Conservation (phyloP, 2,329 filamentous ascomycete genomes). For the Hypoxylon sp. region DNA sequence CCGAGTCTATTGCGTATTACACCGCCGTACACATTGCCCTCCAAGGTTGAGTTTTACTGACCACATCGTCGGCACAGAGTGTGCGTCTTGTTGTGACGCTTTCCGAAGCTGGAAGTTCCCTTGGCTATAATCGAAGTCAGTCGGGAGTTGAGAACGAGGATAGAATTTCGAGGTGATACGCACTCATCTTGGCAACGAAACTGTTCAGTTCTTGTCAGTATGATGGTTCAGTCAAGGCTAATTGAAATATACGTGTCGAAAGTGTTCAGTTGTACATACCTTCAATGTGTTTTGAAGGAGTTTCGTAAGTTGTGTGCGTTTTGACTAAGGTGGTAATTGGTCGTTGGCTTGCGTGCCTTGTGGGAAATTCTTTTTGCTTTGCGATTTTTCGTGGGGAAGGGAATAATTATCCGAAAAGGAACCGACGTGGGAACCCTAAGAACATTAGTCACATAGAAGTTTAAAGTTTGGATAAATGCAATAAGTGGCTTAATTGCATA, state of each 20-base stretch:
- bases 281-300: constrained; percentile 47
- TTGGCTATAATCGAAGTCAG: constrained; percentile 54
- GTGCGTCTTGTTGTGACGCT: constrained; percentile 97
- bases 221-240: not conserved
- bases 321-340: constrained; percentile 29
- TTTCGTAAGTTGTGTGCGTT: constrained; percentile 47
- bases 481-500: not conserved
- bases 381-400: constrained; percentile 51
- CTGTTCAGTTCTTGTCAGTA: constrained; percentile 40
- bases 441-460: not conserved
- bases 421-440: constrained; percentile 45
- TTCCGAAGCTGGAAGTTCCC: constrained; percentile 58
- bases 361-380: constrained; percentile 50
- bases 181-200: constrained; percentile 56
- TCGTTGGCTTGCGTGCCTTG: constrained; percentile 28
- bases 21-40: constrained; percentile 4
- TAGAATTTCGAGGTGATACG: constrained; percentile 44
- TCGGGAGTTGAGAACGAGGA: constrained; percentile 36
- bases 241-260: not conserved
- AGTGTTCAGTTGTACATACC: constrained; percentile 39
- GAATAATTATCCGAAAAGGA: constrained; percentile 49
- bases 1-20: constrained; percentile 10
- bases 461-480: not conserved
- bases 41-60: constrained; percentile 67
- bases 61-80: constrained; percentile 98